phyloP scores from a whole-genome alignment of 306 rosid species.

The Malus sylvestris region DNA sequence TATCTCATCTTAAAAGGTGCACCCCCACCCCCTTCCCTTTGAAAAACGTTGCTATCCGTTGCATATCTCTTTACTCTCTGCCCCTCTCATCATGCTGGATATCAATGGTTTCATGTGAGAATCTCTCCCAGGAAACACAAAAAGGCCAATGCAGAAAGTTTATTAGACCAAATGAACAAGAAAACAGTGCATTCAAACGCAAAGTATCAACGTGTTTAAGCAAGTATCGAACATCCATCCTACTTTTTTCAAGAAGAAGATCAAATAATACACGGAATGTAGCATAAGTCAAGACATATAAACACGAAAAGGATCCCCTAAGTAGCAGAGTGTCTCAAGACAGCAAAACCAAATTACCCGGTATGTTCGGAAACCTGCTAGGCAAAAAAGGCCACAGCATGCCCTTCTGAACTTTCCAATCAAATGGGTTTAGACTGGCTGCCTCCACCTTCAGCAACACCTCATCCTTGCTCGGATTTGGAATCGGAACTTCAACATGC shows the following conservation, averaged over 20 bases:
- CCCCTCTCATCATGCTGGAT: too few species aligned
- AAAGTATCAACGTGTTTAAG: neutral
- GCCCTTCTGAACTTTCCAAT: conserved; percentile 86
- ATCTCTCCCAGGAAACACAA: neutral
- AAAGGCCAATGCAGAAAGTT: neutral
- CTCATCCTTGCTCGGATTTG: conserved; percentile 54
- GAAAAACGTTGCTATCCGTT: too few species aligned
- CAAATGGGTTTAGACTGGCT: conserved; percentile 66
- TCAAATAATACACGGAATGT: neutral
- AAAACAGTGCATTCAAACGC: neutral
- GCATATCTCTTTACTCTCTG: too few species aligned
- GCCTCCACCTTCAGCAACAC: conserved; percentile 70
- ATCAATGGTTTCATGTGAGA: too few species aligned
- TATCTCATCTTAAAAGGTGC: too few species aligned
- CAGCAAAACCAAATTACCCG: conserved; percentile 32
- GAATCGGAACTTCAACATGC: conserved; percentile 51
- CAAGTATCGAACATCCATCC: neutral
- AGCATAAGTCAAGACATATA: neutral
- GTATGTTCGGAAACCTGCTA: conserved; percentile 62
- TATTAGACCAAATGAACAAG: neutral
- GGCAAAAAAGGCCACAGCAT: conserved; percentile 64
- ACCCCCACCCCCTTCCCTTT: too few species aligned
- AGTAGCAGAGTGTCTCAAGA: too few species aligned
- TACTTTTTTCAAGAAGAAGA: neutral
- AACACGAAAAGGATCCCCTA: neutral